Base-by-base conservation (phyloP, 257 asterid genomes). In the Rehmannia glutinosa region DNA sequence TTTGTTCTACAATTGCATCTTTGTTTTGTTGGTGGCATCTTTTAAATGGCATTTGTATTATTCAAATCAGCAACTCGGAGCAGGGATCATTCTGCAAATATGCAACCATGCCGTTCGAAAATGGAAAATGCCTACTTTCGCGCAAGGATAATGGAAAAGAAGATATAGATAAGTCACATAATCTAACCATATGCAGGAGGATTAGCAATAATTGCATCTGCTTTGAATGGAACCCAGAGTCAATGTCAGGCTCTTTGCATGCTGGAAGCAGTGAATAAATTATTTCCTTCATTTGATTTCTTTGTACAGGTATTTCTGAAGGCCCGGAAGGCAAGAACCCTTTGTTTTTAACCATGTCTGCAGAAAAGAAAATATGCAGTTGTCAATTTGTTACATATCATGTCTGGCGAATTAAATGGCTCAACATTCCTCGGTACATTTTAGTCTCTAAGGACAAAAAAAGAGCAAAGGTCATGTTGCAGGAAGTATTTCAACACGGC, bases 251-350 rank as follows among this genome's bases (percentile, higher is more conserved):
- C 38, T 88, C 96, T 75, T 81, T 80, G 84, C 96, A 90, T 17
- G 99, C 96, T 54, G 95, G 91, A 68, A 81, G 88, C 47, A 93
- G 76, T 59, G 99, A 93, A 77, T 78, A 42, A 78, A 93, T 90
- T 54, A 93, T 86, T 72, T 88, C 95, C 80, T 88, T 93, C 71
- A 90, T 82, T 78, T 93, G 99, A 49, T 83, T 90, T 74, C 96
- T 76, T 63, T 90, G 96, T 38, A 77, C 53, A 8, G 96, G 94
- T 77, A 93, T 88, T 81, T 93, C 99, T 70, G 97, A 93, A 61
- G 97, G 99, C 68, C 95, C 97, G 24, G 99, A 90, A 62, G 99
- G 99, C 86, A 93, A 82, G 76, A 93, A 90, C 13, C 99, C 99
- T 81, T 93, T 93, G 83, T 93, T 93, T 76, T 93, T 93, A 43